These are phyloP conservation scores for Pelargonium exstipulatum DNA, from an alignment of 441 rosid genomes.

Conservation along the genomic window DNA sequence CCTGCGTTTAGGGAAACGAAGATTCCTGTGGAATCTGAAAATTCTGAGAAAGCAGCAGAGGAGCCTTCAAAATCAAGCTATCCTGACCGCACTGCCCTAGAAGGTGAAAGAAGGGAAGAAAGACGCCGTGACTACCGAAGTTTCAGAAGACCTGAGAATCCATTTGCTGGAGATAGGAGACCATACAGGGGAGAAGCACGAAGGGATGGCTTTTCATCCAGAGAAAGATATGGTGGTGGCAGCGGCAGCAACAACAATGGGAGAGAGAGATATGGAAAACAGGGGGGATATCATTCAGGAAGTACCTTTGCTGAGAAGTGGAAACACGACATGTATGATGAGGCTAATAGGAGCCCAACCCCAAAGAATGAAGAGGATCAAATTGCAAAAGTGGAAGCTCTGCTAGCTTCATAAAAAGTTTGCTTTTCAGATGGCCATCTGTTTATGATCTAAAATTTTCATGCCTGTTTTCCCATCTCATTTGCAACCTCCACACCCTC, in stretches of 20 bases:
- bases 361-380: constrained; percentile 75
- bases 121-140: constrained; percentile 34
- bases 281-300: constrained; percentile 31
- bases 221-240: constrained; percentile 42
- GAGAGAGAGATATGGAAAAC: constrained; percentile 55
- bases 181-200: constrained; percentile 41
- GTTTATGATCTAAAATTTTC: too few species aligned
- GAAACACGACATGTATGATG: constrained; percentile 84
- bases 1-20: constrained; percentile 86
- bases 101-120: constrained; percentile 48
- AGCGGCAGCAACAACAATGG: constrained; percentile 34
- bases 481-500: background rate
- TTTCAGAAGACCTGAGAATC: constrained; percentile 44
- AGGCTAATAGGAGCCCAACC: constrained; percentile 60
- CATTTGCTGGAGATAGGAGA: constrained; percentile 32
- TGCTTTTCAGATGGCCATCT: background rate
- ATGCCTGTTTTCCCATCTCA: background rate
- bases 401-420: constrained; percentile 48
- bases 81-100: constrained; percentile 19
- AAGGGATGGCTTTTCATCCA: constrained; percentile 29
- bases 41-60: constrained; percentile 27
- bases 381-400: constrained; percentile 81
- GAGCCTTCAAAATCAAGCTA: constrained; percentile 34
- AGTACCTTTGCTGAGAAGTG: constrained; percentile 59
- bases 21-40: constrained; percentile 33